Evolutionary conservation across 768 basidiomycete genomes (phyloP), one percentile per base, ranked within the genome.

Genomic region (Tylopilus rubrobrunneus): DNA sequence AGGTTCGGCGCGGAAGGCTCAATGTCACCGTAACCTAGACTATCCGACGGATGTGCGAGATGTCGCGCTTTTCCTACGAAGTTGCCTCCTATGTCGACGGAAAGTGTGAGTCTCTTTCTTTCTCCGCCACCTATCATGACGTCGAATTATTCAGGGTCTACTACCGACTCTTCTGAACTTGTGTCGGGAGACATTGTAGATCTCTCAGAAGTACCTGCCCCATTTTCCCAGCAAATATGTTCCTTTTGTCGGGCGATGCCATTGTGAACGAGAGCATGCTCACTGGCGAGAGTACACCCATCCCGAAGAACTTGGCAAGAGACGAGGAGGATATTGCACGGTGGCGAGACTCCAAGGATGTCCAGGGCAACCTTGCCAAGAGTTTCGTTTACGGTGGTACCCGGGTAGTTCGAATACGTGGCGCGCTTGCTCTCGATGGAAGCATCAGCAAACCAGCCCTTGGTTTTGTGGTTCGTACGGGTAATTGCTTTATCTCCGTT

Each of bases 261-360:
- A 96, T 99, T 53, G 88, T 98, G 48, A 98, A 98, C 68, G 97
- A 99, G 73, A 96, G 93, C 57, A 98, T 99, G 97, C 82, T 99
- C 23, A 98, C 97, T 0, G 97, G 97, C 12, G 97, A 99, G 72
- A 97, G 94, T 58, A 92, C 98, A 0, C 97, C 97, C 2, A 92
- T 99, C 48, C 90, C 90, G 67, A 99, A 99, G 68, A 71, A 81
- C 19, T 88, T 95, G 0, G 80, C 87, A 54, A 92, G 86, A 64
- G 88, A 92, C 59, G n/a, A n/a, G n/a, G 86, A 86, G 27, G 86
- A 86, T 49, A 76, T 98, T 40, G 67, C 71, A 41, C 78, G 74
- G 58, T 94, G 89, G 91, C 80, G 71, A 60, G 82, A 85, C 37
- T 75, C 76, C 55, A 83, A 84, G 61, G 80, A 87, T 54, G 62